Evolutionary conservation across 768 basidiomycete genomes (phyloP).

Genomic region (Podaxis mareebaensis): DNA sequence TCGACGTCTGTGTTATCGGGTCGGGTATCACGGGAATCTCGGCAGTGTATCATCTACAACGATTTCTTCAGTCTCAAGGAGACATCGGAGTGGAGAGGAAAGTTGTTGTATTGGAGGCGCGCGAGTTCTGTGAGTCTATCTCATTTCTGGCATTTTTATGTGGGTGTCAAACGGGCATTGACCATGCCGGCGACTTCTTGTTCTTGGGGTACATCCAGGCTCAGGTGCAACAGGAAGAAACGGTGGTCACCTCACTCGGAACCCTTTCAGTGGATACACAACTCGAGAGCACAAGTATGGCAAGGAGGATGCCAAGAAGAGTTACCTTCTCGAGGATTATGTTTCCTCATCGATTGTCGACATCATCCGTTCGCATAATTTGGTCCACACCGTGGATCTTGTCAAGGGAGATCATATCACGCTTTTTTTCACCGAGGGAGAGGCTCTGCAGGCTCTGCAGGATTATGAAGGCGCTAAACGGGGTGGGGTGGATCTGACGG

Average conservation of each 20-base stretch:
- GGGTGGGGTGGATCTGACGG: conserved; percentile 23
- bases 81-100: conserved; percentile 28
- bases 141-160: conserved; percentile 1
- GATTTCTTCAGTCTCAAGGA: conserved; percentile 13
- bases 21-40: conserved; percentile 79
- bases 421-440: conserved; percentile 48
- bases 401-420: conserved; percentile 55
- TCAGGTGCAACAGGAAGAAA: conserved; percentile 83
- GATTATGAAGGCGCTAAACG: conserved; percentile 55
- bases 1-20: conserved; percentile 79
- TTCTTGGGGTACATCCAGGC: conserved; percentile 37
- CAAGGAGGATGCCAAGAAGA: conserved; percentile 52
- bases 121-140: conserved; percentile 74
- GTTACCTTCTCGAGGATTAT: conserved; percentile 57
- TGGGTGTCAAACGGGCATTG: not conserved
- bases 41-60: conserved; percentile 66
- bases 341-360: conserved; percentile 48
- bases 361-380: conserved; percentile 45
- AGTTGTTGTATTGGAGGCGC: conserved; percentile 75
- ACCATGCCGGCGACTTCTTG: not conserved
- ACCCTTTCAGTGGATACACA: conserved; percentile 46
- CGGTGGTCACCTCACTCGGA: conserved; percentile 72
- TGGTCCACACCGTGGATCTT: conserved; percentile 58
- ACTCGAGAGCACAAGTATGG: conserved; percentile 41
- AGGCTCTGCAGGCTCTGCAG: conserved; percentile 34